Percentiles rank a stretch among this genome's conserved stretches.
Conservation (phyloP, 148 eudicot species). For the Fagopyrum esculentum region DNA sequence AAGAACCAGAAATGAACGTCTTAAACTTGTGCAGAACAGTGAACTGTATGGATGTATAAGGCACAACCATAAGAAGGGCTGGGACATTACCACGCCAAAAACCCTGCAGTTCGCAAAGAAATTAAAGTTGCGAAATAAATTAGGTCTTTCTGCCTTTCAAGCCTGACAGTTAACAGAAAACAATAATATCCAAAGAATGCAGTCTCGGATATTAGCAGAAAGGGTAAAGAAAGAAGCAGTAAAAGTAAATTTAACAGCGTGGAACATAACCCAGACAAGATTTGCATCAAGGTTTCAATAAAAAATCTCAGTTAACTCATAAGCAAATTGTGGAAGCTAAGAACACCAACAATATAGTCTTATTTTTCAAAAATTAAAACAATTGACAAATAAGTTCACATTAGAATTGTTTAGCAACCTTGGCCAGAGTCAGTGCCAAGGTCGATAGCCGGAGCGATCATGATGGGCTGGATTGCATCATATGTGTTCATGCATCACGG, state of each 20-base stretch:
- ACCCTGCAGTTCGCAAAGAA: constrained; percentile 42
- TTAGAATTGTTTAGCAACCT: too few species aligned
- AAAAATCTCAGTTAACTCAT: not conserved
- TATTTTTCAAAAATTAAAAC: too few species aligned
- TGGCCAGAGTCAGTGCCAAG: too few species aligned
- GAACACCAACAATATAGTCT: not conserved
- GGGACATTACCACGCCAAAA: constrained; percentile 99
- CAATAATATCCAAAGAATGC: not conserved
- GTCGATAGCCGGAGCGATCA: too few species aligned
- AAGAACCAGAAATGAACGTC: constrained; percentile 78
- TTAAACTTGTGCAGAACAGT: constrained; percentile 75
- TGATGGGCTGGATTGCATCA: too few species aligned
- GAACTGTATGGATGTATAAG: constrained; percentile 89
- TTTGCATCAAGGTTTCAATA: not conserved
- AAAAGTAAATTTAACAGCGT: not conserved
- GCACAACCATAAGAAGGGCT: constrained; percentile 97
- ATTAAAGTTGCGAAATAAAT: not conserved
- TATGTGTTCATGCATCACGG: not conserved
- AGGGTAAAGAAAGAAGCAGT: not conserved
- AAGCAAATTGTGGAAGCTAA: not conserved
- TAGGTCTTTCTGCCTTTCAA: not conserved
- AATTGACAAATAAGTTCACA: not conserved
- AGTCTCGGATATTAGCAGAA: not conserved
- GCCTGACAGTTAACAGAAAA: not conserved
- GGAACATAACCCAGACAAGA: not conserved